Conservation (phyloP, 768 basidiomycete genomes). For the Lentinula lateritia region DNA sequence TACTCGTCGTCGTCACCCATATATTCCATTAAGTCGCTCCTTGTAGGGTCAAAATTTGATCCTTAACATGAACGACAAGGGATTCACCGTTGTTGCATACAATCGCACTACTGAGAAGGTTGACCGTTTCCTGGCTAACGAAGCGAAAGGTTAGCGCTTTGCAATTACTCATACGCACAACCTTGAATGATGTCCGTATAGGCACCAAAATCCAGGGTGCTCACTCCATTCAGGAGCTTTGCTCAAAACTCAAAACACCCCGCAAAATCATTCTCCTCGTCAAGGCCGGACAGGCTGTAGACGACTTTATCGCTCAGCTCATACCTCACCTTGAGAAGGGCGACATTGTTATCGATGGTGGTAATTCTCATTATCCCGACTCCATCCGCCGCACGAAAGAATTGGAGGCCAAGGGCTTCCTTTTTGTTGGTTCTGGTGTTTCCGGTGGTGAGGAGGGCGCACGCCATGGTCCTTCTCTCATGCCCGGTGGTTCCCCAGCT, state of each 20-base stretch:
- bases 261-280: slow-evolving; percentile 98
- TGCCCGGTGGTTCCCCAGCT: slow-evolving; percentile 93
- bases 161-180: not conserved
- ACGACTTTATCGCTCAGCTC: slow-evolving; percentile 90
- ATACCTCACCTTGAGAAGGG: slow-evolving; percentile 87
- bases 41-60: slow-evolving; percentile 91
- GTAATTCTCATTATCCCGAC: slow-evolving; percentile 99
- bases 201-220: slow-evolving; percentile 96
- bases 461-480: slow-evolving; percentile 93
- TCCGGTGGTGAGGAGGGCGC: slow-evolving; percentile 99
- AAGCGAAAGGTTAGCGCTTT: slow-evolving; percentile 79
- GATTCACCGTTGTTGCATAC: slow-evolving; percentile 94
- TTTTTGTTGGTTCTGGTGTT: slow-evolving; percentile 98
- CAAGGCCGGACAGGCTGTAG: slow-evolving; percentile 95
- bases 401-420: slow-evolving; percentile 89
- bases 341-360: slow-evolving; percentile 99
- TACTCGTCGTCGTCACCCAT: slow-evolving; percentile 14
- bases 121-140: slow-evolving; percentile 90
- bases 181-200: slow-evolving; percentile 24
- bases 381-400: slow-evolving; percentile 92
- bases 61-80: slow-evolving; percentile 99
- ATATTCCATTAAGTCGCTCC: slow-evolving; percentile 6
- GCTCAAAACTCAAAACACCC: slow-evolving; percentile 87
- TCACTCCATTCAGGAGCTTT: slow-evolving; percentile 88
- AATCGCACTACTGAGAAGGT: slow-evolving; percentile 98